Evolutionary conservation across 78 protist genomes (phyloP).

Genomic region (Dictyostelium brefeldianum): DNA sequence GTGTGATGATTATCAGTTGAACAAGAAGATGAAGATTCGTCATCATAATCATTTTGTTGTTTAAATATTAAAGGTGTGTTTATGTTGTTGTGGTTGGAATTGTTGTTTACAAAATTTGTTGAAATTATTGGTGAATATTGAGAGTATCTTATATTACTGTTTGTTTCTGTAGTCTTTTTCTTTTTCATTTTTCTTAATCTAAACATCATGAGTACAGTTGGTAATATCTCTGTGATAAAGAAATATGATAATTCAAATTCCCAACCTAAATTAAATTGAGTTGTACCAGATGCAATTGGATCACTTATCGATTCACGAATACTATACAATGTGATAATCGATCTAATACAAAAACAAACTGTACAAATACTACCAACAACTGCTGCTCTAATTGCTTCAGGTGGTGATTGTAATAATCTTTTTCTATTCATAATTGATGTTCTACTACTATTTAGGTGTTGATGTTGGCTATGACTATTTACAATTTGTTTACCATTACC

Average conservation of each 20-base stretch:
- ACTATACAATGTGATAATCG: conserved; percentile 60
- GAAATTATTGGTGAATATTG: not conserved
- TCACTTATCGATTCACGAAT: conserved; percentile 24
- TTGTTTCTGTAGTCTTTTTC: not conserved
- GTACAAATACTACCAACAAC: conserved; percentile 72
- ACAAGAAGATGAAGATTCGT: not conserved
- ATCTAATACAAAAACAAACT: conserved; percentile 52
- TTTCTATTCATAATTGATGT: not conserved
- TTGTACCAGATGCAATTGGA: not conserved
- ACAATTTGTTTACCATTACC: no score
- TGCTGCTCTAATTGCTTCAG: conserved; percentile 69
- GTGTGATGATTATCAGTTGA: not conserved
- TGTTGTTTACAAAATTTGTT: not conserved
- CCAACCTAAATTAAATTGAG: conserved; percentile 34
- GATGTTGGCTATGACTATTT: not conserved
- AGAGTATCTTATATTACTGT: not conserved
- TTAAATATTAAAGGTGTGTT: conserved; percentile 2
- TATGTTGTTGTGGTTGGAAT: not conserved
- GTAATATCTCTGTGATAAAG: conserved; percentile 59
- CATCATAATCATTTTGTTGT: not conserved
- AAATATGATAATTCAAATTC: conserved; percentile 50
- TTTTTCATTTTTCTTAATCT: conserved; percentile 49
- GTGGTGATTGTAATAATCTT: conserved; percentile 24
- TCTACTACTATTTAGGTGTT: not conserved
- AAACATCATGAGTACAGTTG: conserved; percentile 59